Conservation (phyloP, 441 rosid species). For the Biscutella laevigata region DNA sequence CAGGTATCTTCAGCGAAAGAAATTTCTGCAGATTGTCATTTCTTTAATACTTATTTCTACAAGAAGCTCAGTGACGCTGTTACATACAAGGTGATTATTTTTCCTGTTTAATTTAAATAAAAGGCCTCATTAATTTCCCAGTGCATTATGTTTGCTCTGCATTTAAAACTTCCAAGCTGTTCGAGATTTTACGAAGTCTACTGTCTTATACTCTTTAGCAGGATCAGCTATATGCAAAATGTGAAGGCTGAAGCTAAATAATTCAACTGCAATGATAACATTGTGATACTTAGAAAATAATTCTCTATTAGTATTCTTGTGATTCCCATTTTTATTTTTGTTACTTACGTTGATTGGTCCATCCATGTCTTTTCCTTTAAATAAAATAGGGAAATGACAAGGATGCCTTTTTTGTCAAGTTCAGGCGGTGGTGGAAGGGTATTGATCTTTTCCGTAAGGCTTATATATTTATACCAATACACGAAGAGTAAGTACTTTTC, state of each 20-base stretch:
- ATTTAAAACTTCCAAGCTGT: neutral
- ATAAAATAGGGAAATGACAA: slow-evolving; percentile 32
- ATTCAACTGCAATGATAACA: neutral
- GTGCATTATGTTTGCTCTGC: neutral
- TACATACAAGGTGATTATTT: slow-evolving; percentile 47
- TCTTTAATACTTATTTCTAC: slow-evolving; percentile 86
- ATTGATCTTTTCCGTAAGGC: slow-evolving; percentile 78
- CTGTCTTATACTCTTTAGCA: neutral
- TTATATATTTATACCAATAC: slow-evolving; percentile 79
- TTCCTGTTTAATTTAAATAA: slow-evolving; percentile 5
- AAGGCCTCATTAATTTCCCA: slow-evolving; percentile 2
- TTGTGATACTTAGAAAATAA: neutral
- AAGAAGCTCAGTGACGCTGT: slow-evolving; percentile 75
- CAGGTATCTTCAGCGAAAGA: slow-evolving; percentile 42
- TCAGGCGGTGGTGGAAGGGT: slow-evolving; percentile 99
- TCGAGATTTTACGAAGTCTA: too few species aligned
- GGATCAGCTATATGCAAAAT: neutral
- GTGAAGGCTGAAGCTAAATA: too few species aligned
- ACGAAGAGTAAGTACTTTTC: slow-evolving; percentile 60
- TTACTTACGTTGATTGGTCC: slow-evolving; percentile 6
- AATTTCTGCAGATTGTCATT: slow-evolving; percentile 51
- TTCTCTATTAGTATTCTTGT: neutral
- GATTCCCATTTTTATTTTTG: neutral
- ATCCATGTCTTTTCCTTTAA: slow-evolving; percentile 13
- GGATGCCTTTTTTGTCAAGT: slow-evolving; percentile 56